phyloP scores from a whole-genome alignment of 2,329 filamentous ascomycete species.

The Cordyceps javanica region DNA sequence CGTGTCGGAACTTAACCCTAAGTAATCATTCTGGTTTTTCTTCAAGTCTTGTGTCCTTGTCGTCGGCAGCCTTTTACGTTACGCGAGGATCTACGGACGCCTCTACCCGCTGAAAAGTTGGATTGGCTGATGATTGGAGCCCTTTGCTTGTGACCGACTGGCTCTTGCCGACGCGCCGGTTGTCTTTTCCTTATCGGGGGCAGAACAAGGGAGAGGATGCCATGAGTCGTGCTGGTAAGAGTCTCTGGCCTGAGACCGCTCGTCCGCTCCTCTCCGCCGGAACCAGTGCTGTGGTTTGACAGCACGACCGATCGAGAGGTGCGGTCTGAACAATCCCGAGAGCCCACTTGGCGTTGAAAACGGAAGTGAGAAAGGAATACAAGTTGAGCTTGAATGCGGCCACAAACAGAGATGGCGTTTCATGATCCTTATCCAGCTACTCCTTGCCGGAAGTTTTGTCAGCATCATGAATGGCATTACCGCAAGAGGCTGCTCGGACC shows the following conservation, averaged over 20 bases:
- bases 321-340: conserved; percentile 16
- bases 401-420: conserved; percentile 39
- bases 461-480: conserved; percentile 22
- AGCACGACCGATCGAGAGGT: conserved; percentile 13
- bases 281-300: conserved; percentile 46
- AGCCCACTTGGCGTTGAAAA: conserved; percentile 12
- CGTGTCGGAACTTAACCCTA: conserved; percentile 94
- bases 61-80: conserved; percentile 58
- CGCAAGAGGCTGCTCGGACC: conserved; percentile 15
- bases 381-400: conserved; percentile 41
- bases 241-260: conserved; percentile 64
- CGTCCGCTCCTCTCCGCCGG: conserved; percentile 67
- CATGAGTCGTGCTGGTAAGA: conserved; percentile 76
- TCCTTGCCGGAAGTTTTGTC: conserved; percentile 40
- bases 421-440: conserved; percentile 28
- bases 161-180: conserved; percentile 40
- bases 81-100: conserved; percentile 23
- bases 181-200: conserved; percentile 23
- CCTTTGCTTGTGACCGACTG: conserved; percentile 28
- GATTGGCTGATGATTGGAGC: conserved; percentile 35
- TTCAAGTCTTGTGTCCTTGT: conserved; percentile 56
- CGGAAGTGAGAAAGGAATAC: conserved; percentile 18
- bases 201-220: conserved; percentile 51
- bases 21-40: conserved; percentile 56
- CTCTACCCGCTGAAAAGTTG: conserved; percentile 47